A percentile compares a stretch with the other conserved stretches of the same genome.
phyloP scores from a whole-genome alignment of 345 rosid species.

The Odontarrhena argentea region DNA sequence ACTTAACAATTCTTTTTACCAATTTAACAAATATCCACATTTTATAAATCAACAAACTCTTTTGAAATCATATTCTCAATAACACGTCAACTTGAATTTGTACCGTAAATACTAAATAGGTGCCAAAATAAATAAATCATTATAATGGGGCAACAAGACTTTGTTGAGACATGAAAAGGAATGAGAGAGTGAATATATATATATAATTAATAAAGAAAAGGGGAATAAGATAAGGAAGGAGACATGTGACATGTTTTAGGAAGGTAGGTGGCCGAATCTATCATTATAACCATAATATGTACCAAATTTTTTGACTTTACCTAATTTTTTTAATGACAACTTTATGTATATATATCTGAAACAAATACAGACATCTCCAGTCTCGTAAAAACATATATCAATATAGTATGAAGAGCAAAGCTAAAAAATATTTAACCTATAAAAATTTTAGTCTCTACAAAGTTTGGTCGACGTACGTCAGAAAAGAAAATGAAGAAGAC shows the following conservation, averaged over 20 bases:
- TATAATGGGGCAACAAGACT: slow-evolving; percentile 5
- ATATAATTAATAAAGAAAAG: slow-evolving; percentile 8
- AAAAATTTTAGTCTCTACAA: background rate
- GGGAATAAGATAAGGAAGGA: slow-evolving; percentile 34
- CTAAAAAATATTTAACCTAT: background rate
- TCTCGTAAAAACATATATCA: slow-evolving; percentile 5
- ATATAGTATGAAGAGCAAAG: slow-evolving; percentile 22
- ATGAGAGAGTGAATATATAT: slow-evolving; percentile 1
- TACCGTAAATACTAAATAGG: background rate
- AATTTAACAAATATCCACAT: too few relatives aligned
- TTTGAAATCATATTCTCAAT: too few relatives aligned
- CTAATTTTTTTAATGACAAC: slow-evolving; percentile 11
- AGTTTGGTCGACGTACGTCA: slow-evolving; percentile 30
- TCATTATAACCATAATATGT: slow-evolving; percentile 37
- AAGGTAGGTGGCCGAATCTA: slow-evolving; percentile 45
- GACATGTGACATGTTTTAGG: slow-evolving; percentile 45
- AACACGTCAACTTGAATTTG: too few relatives aligned
- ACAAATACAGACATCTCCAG: slow-evolving; percentile 1
- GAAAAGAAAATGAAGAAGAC: background rate
- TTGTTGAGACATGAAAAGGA: slow-evolving; percentile 14
- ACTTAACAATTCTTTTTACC: too few relatives aligned
- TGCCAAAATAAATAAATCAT: background rate
- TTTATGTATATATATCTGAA: slow-evolving; percentile 3
- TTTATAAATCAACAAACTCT: too few relatives aligned
- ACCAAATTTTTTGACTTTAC: slow-evolving; percentile 35